phyloP scores from a whole-genome alignment of 2,329 filamentous ascomycete species.

The Aspergillus ibericus region DNA sequence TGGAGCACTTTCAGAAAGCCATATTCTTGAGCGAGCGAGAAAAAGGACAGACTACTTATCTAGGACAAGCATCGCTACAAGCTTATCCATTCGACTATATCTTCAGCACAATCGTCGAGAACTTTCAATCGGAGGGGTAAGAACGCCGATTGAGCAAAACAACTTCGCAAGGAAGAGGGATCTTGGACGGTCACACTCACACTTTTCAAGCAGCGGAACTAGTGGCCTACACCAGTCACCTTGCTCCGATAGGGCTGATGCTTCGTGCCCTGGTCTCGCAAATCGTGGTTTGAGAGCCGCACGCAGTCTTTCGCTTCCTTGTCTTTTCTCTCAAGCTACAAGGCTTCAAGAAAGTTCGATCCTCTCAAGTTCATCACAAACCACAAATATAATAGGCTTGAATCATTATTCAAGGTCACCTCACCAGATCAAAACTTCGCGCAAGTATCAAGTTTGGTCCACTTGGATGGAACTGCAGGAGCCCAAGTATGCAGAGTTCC shows the following conservation, averaged over 20 bases:
- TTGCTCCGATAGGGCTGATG: not conserved
- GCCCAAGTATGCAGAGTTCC: slow-evolving; percentile 16
- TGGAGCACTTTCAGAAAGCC: slow-evolving; percentile 5
- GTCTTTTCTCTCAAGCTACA: not conserved
- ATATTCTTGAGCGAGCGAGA: not conserved
- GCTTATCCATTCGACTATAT: not conserved
- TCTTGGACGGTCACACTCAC: not conserved
- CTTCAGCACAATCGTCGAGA: not conserved
- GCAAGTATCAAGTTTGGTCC: slow-evolving; percentile 39
- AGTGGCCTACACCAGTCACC: not conserved
- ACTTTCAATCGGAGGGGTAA: not conserved
- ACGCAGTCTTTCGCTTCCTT: slow-evolving; percentile 20
- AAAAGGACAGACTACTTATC: not conserved
- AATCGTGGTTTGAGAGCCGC: not conserved
- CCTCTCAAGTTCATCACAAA: not conserved
- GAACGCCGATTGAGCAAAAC: not conserved
- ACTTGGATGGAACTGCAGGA: slow-evolving; percentile 38
- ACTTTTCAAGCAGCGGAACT: not conserved
- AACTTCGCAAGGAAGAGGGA: not conserved
- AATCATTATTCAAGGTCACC: not conserved
- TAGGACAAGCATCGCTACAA: not conserved
- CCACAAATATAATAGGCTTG: not conserved
- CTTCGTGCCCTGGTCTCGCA: not conserved
- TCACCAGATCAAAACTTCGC: slow-evolving; percentile 8
- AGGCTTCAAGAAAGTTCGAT: not conserved